Base-by-base conservation (phyloP, 2,329 filamentous ascomycete genomes). In the Exophiala lecanii-corni region DNA sequence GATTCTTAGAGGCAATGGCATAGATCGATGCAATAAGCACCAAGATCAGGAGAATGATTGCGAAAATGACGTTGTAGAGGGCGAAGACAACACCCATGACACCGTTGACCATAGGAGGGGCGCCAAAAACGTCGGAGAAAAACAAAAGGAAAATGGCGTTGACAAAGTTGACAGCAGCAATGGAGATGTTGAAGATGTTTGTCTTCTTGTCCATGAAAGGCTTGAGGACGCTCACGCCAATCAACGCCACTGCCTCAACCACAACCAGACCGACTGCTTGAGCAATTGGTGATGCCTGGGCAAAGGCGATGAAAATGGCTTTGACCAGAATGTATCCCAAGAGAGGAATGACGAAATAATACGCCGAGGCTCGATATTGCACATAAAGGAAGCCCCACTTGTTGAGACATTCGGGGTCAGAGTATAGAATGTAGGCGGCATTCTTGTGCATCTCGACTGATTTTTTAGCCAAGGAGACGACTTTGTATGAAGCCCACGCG, bases 201-300 rank as follows among this genome's bases (percentile, higher is more conserved):
- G 88, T 95, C 71, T 89, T 91, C 79, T 95, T 95, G 74, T 96
- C 91, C 91, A 97, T 97, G 84, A 88, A 97, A 13, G 91, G 91
- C 47, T 87, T 82, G 55, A 96, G 70, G 41, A 94, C 82, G 47
- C 81, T 84, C 43, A 88, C 81, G 16, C 70, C 80, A 56, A 95
- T 84, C 43, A 97, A 74, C 56, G 85, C 82, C 39, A 67, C 78
- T 2, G 83, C 83, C 66, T 97, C 91, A 43, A 96, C 80, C 47
- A 96, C 72, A 30, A 97, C 73, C 45, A 96, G 75, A 12, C 82
- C 86, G 45, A 96, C 74, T 7, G 88, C 87, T 66, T 95, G 89
- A 15, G 82, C 81, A 3, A 79, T 77, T 21, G 81, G 79, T 23
- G 73, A 78, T 32, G 70, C 70, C 64, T 97, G 91, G 19, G 77